Conservation (phyloP, 768 basidiomycete genomes). For the Rhizopogon salebrosus region DNA sequence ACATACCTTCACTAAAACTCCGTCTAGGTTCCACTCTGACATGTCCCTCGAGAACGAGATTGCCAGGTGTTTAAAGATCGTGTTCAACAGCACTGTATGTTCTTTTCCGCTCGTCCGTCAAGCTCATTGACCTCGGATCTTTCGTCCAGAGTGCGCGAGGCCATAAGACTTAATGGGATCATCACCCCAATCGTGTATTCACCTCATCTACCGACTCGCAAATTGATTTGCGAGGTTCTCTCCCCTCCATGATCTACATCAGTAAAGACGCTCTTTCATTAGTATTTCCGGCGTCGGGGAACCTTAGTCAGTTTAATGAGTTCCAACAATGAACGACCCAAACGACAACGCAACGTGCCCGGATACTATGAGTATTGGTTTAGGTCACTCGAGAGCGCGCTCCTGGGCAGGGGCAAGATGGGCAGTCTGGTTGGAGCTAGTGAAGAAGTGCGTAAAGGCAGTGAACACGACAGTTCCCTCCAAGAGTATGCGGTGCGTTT, state of each 20-base stretch:
- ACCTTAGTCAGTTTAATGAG: slow-evolving; percentile 60
- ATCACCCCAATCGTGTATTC: slow-evolving; percentile 80
- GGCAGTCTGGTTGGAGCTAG: slow-evolving; percentile 94
- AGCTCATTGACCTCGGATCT: neutral
- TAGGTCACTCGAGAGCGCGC: slow-evolving; percentile 65
- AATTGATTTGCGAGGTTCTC: slow-evolving; percentile 69
- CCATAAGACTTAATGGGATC: slow-evolving; percentile 64
- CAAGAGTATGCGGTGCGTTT: slow-evolving; percentile 81
- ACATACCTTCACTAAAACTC: slow-evolving; percentile 2
- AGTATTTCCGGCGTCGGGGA: slow-evolving; percentile 72
- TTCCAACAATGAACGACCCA: too few relatives aligned
- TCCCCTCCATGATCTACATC: slow-evolving; percentile 68
- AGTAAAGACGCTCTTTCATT: slow-evolving; percentile 56
- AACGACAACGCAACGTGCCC: slow-evolving; percentile 33
- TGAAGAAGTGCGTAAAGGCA: slow-evolving; percentile 73
- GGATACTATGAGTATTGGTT: slow-evolving; percentile 88
- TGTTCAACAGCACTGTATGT: slow-evolving; percentile 64
- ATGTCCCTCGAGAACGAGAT: slow-evolving; percentile 79
- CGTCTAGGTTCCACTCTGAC: slow-evolving; percentile 39
- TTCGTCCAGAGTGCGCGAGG: slow-evolving; percentile 67
- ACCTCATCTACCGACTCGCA: slow-evolving; percentile 72
- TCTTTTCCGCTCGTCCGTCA: neutral
- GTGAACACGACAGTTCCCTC: slow-evolving; percentile 60
- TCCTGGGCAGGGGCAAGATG: slow-evolving; percentile 89
- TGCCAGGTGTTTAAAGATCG: slow-evolving; percentile 78